Evolutionary conservation across 75 land plant species (phyloP).

Genomic region (Pinus tabuliformis): DNA sequence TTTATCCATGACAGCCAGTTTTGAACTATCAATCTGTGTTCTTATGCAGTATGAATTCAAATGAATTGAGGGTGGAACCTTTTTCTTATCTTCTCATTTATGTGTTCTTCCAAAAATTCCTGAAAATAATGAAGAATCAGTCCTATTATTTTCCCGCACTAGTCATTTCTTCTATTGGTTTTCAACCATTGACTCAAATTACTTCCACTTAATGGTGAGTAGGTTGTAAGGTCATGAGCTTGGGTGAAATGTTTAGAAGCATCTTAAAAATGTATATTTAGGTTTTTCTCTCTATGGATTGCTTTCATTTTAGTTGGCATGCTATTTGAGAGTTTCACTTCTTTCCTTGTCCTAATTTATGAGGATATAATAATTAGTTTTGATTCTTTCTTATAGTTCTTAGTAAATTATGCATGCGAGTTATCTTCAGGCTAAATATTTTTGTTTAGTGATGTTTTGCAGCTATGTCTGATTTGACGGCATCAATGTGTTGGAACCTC

Average conservation of each 20-base stretch:
- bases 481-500: constrained; percentile 65
- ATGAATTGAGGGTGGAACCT: no score
- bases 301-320: no score
- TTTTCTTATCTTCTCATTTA: no score
- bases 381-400: neutral
- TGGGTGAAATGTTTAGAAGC: neutral
- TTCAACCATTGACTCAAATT: neutral
- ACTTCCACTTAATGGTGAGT: neutral
- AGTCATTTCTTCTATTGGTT: neutral
- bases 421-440: neutral
- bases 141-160: neutral
- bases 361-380: neutral
- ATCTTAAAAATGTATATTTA: neutral
- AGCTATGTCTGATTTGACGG: constrained; percentile 51
- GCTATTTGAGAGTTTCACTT: neutral
- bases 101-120: no score
- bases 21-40: no score
- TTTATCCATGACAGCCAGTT: no score
- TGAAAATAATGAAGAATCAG: no score
- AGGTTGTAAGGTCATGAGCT: neutral
- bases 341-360: neutral
- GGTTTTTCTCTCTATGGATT: neutral
- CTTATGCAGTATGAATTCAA: no score
- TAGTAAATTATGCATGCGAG: neutral
- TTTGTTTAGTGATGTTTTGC: constrained; percentile 8